Conservation (phyloP, 495 filamentous ascomycete species). For the Aspergillus homomorphus region DNA sequence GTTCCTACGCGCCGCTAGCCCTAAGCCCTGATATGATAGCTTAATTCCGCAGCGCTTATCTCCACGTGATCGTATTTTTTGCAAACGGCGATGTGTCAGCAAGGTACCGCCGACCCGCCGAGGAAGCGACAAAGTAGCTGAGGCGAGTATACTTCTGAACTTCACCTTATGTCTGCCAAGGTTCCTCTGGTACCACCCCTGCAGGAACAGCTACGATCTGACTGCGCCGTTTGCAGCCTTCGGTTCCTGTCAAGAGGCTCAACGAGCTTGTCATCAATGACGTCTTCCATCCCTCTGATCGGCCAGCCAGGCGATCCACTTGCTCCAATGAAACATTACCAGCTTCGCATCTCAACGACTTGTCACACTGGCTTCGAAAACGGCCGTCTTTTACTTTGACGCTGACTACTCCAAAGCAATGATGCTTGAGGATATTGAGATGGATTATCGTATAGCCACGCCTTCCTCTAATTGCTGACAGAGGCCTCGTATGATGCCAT, state of each 20-base stretch:
- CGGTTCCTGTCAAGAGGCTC: not conserved
- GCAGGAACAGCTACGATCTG: constrained; percentile 9
- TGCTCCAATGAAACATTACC: not conserved
- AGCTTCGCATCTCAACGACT: not conserved
- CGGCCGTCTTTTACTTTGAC: not conserved
- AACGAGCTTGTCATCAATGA: constrained; percentile 11
- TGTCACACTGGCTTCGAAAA: not conserved
- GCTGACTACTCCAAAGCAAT: not conserved
- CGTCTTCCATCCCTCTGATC: constrained; percentile 11
- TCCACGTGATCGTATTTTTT: constrained; percentile 15
- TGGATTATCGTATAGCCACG: no score
- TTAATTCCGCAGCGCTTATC: not conserved
- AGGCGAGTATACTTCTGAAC: not conserved
- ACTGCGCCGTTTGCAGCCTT: constrained; percentile 13
- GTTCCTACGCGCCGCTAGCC: constrained; percentile 17
- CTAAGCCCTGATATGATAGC: constrained; percentile 23
- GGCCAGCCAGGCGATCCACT: not conserved
- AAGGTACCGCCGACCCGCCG: not conserved
- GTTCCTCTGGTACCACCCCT: constrained; percentile 6
- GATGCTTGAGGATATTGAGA: not conserved
- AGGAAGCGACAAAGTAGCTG: constrained; percentile 1
- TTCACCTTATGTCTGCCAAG: not conserved
- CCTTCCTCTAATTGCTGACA: no score
- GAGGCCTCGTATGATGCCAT: not conserved
- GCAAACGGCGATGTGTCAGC: constrained; percentile 20